These are phyloP conservation scores for Physaria fendleri DNA, from an alignment of 345 rosid species.

Conservation along the genomic window DNA sequence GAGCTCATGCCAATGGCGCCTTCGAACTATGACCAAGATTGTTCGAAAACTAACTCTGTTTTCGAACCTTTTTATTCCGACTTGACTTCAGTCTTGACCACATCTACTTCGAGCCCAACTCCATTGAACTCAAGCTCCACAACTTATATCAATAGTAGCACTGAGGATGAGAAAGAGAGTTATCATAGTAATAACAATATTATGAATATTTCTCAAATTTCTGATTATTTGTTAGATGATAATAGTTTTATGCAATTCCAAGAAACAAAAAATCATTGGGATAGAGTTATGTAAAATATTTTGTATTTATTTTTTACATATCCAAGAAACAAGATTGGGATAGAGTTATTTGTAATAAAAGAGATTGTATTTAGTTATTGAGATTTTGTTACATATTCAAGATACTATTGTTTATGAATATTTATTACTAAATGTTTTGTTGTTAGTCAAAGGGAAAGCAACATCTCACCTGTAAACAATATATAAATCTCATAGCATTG, in stretches of 20 bases:
- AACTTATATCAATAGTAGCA: slow-evolving; percentile 36
- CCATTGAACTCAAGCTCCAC: slow-evolving; percentile 49
- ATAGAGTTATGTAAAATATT: background rate
- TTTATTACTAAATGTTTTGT: background rate
- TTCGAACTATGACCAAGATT: slow-evolving; percentile 25
- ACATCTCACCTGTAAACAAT: slow-evolving; percentile 16
- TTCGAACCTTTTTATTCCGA: slow-evolving; percentile 34
- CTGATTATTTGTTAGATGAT: slow-evolving; percentile 35
- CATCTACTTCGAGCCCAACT: slow-evolving; percentile 49
- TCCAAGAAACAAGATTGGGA: slow-evolving; percentile 13
- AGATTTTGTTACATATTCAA: slow-evolving; percentile 14
- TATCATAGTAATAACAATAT: slow-evolving; percentile 34
- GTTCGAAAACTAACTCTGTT: background rate
- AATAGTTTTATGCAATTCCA: slow-evolving; percentile 37
- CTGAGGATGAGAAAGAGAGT: slow-evolving; percentile 60
- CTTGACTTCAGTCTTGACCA: slow-evolving; percentile 38
- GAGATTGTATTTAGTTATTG: background rate
- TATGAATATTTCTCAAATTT: slow-evolving; percentile 32
- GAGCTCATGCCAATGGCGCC: slow-evolving; percentile 5
- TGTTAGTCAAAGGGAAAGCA: slow-evolving; percentile 16
- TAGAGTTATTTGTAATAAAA: slow-evolving; percentile 8
- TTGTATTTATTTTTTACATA: background rate
- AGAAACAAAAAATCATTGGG: slow-evolving; percentile 18
- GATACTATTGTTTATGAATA: background rate
- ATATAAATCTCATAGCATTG: background rate